These are phyloP conservation scores for Aspergillus persii DNA, from an alignment of 2,329 filamentous ascomycete genomes.

Conservation along the genomic window DNA sequence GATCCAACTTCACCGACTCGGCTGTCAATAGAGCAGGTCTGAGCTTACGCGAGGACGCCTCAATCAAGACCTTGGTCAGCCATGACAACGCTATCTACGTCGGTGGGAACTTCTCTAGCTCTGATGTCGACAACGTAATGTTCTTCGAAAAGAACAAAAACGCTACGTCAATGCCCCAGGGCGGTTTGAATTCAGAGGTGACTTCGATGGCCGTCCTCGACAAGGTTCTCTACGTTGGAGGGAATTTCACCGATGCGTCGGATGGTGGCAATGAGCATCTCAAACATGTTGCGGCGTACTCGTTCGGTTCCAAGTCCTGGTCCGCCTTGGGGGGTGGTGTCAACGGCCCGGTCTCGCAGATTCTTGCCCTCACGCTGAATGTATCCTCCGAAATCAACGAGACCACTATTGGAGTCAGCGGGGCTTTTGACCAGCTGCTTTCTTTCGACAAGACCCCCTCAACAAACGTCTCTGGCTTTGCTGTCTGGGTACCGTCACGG, in stretches of 20 bases:
- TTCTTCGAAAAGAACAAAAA: slow-evolving; percentile 62
- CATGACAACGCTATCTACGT: slow-evolving; percentile 67
- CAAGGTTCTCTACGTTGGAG: slow-evolving; percentile 73
- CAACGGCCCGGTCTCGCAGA: slow-evolving; percentile 70
- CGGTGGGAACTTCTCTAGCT: slow-evolving; percentile 78
- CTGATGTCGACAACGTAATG: slow-evolving; percentile 71
- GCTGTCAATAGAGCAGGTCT: slow-evolving; percentile 74
- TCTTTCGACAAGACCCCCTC: slow-evolving; percentile 62
- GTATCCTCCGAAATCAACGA: slow-evolving; percentile 67
- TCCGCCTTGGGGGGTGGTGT: slow-evolving; percentile 78
- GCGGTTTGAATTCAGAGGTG: slow-evolving; percentile 80
- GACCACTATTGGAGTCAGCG: slow-evolving; percentile 74
- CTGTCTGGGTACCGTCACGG: slow-evolving; percentile 84
- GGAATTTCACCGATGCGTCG: slow-evolving; percentile 74
- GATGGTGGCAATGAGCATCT: slow-evolving; percentile 63
- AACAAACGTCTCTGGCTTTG: slow-evolving; percentile 70
- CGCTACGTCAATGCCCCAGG: slow-evolving; percentile 60
- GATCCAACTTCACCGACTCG: slow-evolving; percentile 67
- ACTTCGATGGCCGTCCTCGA: slow-evolving; percentile 66
- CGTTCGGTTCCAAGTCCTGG: slow-evolving; percentile 69
- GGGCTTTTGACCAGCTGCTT: slow-evolving; percentile 71
- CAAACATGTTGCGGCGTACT: slow-evolving; percentile 73
- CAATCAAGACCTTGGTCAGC: slow-evolving; percentile 66
- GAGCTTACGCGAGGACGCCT: slow-evolving; percentile 64
- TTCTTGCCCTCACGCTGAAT: slow-evolving; percentile 78